Conservation (phyloP, 2,329 filamentous ascomycete genomes). For the Colletotrichum salicis region DNA sequence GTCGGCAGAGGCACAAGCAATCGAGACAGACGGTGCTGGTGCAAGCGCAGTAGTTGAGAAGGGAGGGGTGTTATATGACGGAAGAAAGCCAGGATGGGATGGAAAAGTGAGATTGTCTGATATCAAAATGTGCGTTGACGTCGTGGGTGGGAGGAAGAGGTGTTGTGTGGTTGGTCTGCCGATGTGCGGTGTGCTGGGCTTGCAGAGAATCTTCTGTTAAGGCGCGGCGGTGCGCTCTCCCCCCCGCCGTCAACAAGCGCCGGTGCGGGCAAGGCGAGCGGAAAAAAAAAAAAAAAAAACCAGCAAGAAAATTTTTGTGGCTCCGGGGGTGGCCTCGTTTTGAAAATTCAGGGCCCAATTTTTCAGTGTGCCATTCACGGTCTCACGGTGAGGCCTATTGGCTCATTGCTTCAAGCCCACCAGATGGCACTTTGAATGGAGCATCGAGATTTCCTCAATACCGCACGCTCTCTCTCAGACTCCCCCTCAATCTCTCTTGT, state of each 20-base stretch:
- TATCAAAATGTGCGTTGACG: conserved; percentile 3
- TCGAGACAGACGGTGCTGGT: conserved; percentile 8
- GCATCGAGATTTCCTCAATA: background rate
- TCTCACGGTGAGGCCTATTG: background rate
- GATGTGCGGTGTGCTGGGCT: conserved; percentile 9
- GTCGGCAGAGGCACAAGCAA: conserved; percentile 23
- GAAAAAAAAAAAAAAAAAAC: background rate
- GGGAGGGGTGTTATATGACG: conserved; percentile 25
- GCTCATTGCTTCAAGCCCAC: background rate
- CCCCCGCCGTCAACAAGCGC: too few species aligned
- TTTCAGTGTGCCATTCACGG: background rate
- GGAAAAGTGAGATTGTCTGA: background rate
- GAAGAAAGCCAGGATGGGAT: conserved; percentile 24
- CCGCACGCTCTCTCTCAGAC: too few species aligned
- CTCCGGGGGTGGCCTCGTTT: conserved; percentile 34
- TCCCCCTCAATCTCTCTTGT: background rate
- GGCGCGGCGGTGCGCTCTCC: too few species aligned
- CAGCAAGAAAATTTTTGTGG: conserved; percentile 31
- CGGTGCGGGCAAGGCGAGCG: background rate
- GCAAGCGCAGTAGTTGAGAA: conserved; percentile 13
- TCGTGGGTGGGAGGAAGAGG: background rate
- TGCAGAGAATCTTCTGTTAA: too few species aligned
- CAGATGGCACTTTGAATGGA: background rate
- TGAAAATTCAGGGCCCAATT: background rate
- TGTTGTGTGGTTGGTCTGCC: background rate